phyloP scores from a whole-genome alignment of 2,329 filamentous ascomycete genomes.

The Ascochyta koolunga region DNA sequence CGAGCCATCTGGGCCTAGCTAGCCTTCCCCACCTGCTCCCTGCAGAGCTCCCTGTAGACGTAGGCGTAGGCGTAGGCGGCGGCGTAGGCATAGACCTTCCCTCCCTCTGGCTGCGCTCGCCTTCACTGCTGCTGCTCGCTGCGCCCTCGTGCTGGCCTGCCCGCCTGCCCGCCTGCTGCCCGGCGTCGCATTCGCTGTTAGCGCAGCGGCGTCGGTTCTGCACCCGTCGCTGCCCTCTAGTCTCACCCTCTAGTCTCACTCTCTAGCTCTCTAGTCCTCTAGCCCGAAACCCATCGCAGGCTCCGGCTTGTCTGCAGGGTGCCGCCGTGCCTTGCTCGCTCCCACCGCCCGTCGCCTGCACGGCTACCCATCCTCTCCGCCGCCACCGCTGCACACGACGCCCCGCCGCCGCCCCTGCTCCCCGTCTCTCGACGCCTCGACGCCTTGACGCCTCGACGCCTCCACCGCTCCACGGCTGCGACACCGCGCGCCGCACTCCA shows the following conservation, averaged over 20 bases:
- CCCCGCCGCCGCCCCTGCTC: not conserved
- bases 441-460: not conserved
- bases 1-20: no score
- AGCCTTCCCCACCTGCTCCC: no score
- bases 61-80: no score
- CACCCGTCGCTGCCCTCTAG: not conserved
- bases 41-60: no score
- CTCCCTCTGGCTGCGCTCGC: no score
- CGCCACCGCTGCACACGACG: not conserved
- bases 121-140: no score
- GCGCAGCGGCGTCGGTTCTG: no score
- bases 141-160: no score
- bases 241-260: not conserved
- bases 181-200: no score
- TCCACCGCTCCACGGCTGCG: conserved; percentile 19
- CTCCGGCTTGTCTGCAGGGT: conserved; percentile 5
- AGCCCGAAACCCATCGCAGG: not conserved
- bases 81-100: no score
- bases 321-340: conserved; percentile 1
- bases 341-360: not conserved
- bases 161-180: no score
- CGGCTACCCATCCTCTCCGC: not conserved
- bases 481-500: conserved; percentile 3
- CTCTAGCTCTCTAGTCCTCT: not conserved
- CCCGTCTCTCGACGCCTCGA: not conserved